These are phyloP conservation scores for Rosa hybrid DNA, from an alignment of 331 rosid species.

Conservation along the genomic window DNA sequence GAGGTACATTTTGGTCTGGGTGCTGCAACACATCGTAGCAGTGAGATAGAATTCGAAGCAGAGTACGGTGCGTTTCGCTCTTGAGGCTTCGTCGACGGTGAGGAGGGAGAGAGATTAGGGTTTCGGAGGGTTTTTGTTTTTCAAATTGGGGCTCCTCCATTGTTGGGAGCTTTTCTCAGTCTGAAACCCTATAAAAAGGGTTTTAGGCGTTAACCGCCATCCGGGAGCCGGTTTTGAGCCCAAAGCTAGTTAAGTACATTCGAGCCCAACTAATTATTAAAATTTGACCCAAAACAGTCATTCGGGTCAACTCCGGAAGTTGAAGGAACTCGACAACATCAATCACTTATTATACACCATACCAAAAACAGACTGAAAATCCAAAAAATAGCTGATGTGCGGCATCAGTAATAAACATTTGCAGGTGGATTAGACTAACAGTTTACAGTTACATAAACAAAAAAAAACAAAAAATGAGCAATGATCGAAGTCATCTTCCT, in stretches of 20 bases:
- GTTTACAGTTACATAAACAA: no score
- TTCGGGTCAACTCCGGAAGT: background rate
- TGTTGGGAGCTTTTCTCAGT: background rate
- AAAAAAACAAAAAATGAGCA: no score
- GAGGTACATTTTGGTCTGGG: constrained; percentile 6
- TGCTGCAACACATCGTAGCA: constrained; percentile 18
- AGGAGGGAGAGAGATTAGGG: background rate
- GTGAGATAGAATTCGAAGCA: constrained; percentile 33
- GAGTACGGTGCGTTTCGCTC: constrained; percentile 16
- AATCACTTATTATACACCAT: no score
- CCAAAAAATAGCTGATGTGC: no score
- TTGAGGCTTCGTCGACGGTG: background rate
- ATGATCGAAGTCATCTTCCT: no score
- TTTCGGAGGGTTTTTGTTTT: background rate
- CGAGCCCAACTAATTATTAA: background rate
- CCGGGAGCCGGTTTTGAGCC: background rate
- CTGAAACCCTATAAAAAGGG: background rate
- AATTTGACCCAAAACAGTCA: background rate
- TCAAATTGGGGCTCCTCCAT: background rate
- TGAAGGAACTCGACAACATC: no score
- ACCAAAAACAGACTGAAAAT: no score
- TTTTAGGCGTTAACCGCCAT: background rate
- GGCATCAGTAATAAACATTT: no score
- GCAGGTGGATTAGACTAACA: no score
- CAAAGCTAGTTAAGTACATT: background rate